Percentiles rank a stretch among this genome's conserved stretches.
These are phyloP conservation scores for Russula abietina DNA, from an alignment of 768 basidiomycete genomes.

Conservation along the genomic window DNA sequence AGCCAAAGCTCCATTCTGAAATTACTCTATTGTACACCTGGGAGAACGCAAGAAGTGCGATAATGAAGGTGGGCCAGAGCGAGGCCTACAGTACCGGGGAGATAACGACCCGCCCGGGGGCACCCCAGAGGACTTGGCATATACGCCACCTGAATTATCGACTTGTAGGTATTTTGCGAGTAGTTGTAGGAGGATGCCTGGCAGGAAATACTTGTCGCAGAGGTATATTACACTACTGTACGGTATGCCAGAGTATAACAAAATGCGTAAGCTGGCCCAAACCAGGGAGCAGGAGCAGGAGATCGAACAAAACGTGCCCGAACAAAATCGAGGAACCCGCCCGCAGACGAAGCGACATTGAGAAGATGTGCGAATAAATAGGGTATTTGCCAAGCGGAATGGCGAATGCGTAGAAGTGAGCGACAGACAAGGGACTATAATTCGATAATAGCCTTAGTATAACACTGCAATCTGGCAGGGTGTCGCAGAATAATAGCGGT, in stretches of 20 bases:
- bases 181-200: not conserved
- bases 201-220: not conserved
- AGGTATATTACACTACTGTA: conserved; percentile 25
- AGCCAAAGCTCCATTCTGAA: conserved; percentile 6
- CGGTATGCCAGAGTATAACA: conserved; percentile 23
- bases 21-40: conserved; percentile 19
- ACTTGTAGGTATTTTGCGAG: not conserved
- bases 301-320: conserved; percentile 8
- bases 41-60: conserved; percentile 11
- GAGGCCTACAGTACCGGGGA: not conserved
- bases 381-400: conserved; percentile 15
- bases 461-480: not conserved
- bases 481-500: conserved; percentile 9
- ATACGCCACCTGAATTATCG: not conserved
- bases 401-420: not conserved
- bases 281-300: not conserved
- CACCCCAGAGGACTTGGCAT: not conserved
- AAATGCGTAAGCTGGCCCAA: conserved; percentile 4
- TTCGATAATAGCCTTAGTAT: conserved; percentile 2
- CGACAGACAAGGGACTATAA: conserved; percentile 9
- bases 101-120: not conserved
- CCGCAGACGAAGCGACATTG: conserved; percentile 12
- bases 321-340: conserved; percentile 5
- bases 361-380: conserved; percentile 18
- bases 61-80: not conserved